phyloP scores from a whole-genome alignment of 169 alveolate genomes.

The Perkinsus chesapeaki region DNA sequence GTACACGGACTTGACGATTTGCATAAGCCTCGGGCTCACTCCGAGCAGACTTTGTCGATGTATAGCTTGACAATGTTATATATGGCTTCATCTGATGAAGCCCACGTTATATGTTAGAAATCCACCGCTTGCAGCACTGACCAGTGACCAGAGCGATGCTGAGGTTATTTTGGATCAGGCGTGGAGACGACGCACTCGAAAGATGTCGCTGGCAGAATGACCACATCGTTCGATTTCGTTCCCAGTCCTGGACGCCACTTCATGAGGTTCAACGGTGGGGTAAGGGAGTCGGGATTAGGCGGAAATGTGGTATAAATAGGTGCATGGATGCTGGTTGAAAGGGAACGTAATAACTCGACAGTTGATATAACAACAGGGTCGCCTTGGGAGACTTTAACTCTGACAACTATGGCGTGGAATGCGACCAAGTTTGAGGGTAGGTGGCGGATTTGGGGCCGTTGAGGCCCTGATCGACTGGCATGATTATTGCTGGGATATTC shows the following conservation, averaged over 20 bases:
- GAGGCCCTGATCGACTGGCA: too few relatives aligned
- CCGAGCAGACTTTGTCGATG: too few relatives aligned
- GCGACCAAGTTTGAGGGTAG: background rate
- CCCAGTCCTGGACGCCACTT: slow-evolving; percentile 26
- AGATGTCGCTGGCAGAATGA: slow-evolving; percentile 25
- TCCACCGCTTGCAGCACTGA: background rate
- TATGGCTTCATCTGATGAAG: too few relatives aligned
- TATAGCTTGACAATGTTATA: too few relatives aligned
- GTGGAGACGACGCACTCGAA: slow-evolving; percentile 29
- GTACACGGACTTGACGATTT: too few relatives aligned
- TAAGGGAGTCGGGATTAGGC: background rate
- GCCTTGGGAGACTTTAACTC: slow-evolving; percentile 42
- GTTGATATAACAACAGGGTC: slow-evolving; percentile 36
- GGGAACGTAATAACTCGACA: background rate
- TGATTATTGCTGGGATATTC: too few relatives aligned
- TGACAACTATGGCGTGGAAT: slow-evolving; percentile 20
- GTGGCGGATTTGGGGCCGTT: too few relatives aligned
- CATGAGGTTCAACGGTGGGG: background rate
- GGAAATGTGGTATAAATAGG: background rate
- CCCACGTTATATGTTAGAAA: too few relatives aligned
- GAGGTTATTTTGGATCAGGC: slow-evolving; percentile 23
- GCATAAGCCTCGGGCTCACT: too few relatives aligned
- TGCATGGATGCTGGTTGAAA: background rate
- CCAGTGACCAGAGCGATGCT: slow-evolving; percentile 15
- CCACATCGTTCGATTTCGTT: slow-evolving; percentile 23